A percentile compares a stretch with the other conserved stretches of the same genome.
phyloP scores from a whole-genome alignment of 805 yeast genomes.

The Yarrowia sp. region DNA sequence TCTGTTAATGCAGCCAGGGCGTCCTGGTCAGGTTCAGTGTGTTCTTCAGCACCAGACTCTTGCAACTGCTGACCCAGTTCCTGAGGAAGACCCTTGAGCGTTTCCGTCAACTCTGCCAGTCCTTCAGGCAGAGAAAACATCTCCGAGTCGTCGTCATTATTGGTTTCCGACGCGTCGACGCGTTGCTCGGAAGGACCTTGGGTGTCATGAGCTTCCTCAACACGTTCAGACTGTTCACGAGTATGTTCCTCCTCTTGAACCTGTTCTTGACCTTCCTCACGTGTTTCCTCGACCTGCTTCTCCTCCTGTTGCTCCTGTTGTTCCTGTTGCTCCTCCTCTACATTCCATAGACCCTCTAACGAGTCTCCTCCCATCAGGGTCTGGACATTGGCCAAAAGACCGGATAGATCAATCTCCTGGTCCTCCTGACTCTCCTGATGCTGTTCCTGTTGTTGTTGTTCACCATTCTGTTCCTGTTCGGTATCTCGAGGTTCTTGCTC shows the following conservation, averaged over 20 bases:
- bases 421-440: not conserved
- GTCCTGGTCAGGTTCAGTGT: conserved; percentile 18
- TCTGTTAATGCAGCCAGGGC: conserved; percentile 32
- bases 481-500: no score
- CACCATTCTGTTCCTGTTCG: not conserved
- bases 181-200: no score
- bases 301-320: not conserved
- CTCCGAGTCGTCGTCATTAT: not conserved
- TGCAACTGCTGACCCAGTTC: conserved; percentile 4
- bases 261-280: not conserved
- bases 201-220: no score
- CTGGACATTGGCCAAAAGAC: conserved; percentile 34
- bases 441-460: not conserved
- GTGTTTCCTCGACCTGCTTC: not conserved
- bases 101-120: conserved; percentile 26
- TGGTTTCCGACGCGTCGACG: not conserved
- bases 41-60: conserved; percentile 2
- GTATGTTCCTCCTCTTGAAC: not conserved
- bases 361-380: conserved; percentile 26
- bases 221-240: not conserved
- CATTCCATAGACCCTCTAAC: conserved; percentile 16
- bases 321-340: not conserved
- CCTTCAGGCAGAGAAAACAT: conserved; percentile 23
- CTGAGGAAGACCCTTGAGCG: conserved; percentile 25
- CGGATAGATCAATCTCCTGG: conserved; percentile 16